Percentiles rank a stretch among this genome's conserved stretches.
phyloP scores from a whole-genome alignment of 2,329 filamentous ascomycete species.

The Pyricularia sp. region DNA sequence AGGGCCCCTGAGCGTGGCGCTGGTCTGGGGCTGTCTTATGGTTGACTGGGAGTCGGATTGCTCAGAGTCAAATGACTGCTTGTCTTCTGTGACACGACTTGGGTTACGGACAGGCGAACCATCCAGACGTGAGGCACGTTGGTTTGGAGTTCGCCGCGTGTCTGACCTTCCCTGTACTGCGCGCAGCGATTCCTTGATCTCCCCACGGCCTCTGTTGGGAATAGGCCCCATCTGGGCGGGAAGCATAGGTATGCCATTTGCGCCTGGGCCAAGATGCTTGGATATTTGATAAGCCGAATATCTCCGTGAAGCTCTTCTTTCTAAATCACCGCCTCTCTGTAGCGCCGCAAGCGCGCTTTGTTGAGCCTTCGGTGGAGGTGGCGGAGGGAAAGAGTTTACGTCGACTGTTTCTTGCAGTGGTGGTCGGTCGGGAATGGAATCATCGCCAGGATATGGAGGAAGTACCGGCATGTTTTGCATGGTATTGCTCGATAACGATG shows the following conservation, averaged over 20 bases:
- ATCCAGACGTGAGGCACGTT: conserved; percentile 31
- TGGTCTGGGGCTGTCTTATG: conserved; percentile 36
- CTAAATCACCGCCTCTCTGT: conserved; percentile 82
- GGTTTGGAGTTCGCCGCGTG: conserved; percentile 27
- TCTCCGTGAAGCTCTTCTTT: conserved; percentile 78
- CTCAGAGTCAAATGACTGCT: conserved; percentile 14
- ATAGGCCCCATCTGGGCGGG: conserved; percentile 72
- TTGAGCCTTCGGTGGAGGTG: conserved; percentile 67
- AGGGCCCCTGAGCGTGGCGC: conserved; percentile 47
- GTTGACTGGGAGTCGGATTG: background rate
- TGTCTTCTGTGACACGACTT: conserved; percentile 52
- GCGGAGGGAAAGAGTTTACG: conserved; percentile 46
- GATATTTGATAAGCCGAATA: conserved; percentile 97
- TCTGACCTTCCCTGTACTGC: conserved; percentile 39
- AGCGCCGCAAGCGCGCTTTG: conserved; percentile 84
- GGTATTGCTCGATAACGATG: conserved; percentile 58
- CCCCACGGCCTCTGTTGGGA: conserved; percentile 68
- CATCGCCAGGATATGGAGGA: conserved; percentile 55
- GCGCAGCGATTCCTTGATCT: conserved; percentile 73
- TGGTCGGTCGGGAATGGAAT: conserved; percentile 31
- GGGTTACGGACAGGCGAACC: conserved; percentile 48
- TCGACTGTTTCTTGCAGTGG: conserved; percentile 13
- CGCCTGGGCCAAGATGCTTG: conserved; percentile 72
- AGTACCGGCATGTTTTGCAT: conserved; percentile 67
- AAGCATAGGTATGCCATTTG: conserved; percentile 75